Base-by-base conservation (phyloP, 148 eudicot species). In the Persicaria maculosa region DNA sequence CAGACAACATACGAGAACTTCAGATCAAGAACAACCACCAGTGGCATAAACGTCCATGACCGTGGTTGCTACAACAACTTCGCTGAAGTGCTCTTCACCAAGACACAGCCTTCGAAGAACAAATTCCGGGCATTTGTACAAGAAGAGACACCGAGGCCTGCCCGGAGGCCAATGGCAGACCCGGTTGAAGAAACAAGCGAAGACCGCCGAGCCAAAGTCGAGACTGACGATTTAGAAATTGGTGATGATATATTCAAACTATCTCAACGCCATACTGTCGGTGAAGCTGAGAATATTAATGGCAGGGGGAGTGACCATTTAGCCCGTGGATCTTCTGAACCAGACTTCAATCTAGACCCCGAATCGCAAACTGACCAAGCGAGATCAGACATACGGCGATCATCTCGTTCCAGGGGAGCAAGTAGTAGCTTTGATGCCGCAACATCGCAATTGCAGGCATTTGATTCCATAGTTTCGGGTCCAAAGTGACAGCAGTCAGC, bases 1-100 rank as follows among this genome's bases (percentile, higher is more conserved):
- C 93, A 91, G 96, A 91, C 96, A 47, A 91, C 96, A 15, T 88
- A 88, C 44, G 93, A 88, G 80, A 87, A 85, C 74, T 88, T 88
- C 73, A 84, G 96, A 71, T 85, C 80, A 67, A 85, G 93, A 80
- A 85, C 87, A 61, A 88, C 87, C 76, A 73, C 62, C 65, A 85
- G 90, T 75, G 76, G 74, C 76, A 75, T 80, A 74, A 90, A 83
- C 69, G 84, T 83, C n/a, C 85, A 83, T 55, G 84, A 88, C 74
- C 78, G 74, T 8, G 93, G 96, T n/a, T 91, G 96, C 73, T 9
- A 74, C 22, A 72, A 77, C 79, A 91, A 91, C 75, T 88, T 87
- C 76, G 68, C 77, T 1, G 86, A 91, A 79, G 86, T 87, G 12
- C 85, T 91, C 50, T 91, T 86, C 81, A 76, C 80, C 22, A 83